These are phyloP conservation scores for Globisporangium alternatum DNA, from an alignment of 352 stramenopile genomes.

Conservation along the genomic window DNA sequence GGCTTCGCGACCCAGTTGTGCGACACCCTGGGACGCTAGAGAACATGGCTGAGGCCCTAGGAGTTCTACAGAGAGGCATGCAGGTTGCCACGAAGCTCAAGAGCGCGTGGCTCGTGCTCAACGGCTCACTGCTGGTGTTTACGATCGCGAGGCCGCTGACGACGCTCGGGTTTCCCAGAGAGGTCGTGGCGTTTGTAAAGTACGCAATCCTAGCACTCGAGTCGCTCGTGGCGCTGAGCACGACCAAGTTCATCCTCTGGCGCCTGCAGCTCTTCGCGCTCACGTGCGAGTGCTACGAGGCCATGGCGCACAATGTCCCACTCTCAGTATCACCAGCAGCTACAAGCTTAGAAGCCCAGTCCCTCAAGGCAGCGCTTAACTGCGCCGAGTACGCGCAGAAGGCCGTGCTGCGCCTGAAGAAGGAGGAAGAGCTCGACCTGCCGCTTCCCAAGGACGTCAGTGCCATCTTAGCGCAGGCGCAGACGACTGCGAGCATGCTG, in stretches of 20 bases:
- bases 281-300: constrained; percentile 60
- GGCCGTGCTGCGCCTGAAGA: constrained; percentile 44
- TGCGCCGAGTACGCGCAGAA: constrained; percentile 44
- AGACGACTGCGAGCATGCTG: constrained; percentile 38
- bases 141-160: constrained; percentile 46
- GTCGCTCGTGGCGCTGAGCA: constrained; percentile 49
- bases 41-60: constrained; percentile 36
- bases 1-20: constrained; percentile 33
- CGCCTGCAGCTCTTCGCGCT: constrained; percentile 48
- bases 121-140: constrained; percentile 61
- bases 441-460: constrained; percentile 46
- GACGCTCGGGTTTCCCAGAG: constrained; percentile 39
- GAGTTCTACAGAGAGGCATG: constrained; percentile 41
- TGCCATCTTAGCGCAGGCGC: constrained; percentile 33
- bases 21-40: constrained; percentile 47
- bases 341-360: constrained; percentile 6
- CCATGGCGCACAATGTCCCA: constrained; percentile 23
- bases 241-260: constrained; percentile 65
- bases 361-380: constrained; percentile 35
- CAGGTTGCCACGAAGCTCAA: constrained; percentile 29
- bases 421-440: constrained; percentile 76
- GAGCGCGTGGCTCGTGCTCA: constrained; percentile 61
- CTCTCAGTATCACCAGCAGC: constrained; percentile 5
- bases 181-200: constrained; percentile 64
- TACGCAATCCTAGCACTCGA: constrained; percentile 58